These are phyloP conservation scores for Lathyrus tuberosus DNA, from an alignment of 306 rosid genomes.

Conservation along the genomic window DNA sequence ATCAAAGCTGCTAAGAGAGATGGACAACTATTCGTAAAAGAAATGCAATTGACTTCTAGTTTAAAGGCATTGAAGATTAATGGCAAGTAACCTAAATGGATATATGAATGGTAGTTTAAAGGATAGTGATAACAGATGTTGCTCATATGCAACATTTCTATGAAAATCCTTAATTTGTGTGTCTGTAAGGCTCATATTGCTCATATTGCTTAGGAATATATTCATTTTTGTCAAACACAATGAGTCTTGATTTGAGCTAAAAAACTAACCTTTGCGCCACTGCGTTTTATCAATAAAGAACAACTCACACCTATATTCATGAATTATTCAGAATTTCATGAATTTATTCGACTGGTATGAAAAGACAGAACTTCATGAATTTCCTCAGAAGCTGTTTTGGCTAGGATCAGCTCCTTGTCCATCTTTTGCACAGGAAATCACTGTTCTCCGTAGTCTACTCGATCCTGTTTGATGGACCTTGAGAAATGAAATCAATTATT, in stretches of 20 bases:
- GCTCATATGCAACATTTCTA: slow-evolving; percentile 16
- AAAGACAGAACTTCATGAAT: too few relatives aligned
- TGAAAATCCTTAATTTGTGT: slow-evolving; percentile 25
- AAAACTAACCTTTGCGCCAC: not conserved
- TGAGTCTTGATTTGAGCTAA: not conserved
- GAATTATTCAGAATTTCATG: too few relatives aligned
- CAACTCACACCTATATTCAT: not conserved
- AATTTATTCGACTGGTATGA: too few relatives aligned
- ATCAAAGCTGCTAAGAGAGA: slow-evolving; percentile 14
- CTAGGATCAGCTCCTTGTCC: too few relatives aligned
- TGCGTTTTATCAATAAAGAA: not conserved
- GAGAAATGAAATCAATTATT: too few relatives aligned
- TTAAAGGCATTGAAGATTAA: slow-evolving; percentile 30
- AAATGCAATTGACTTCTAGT: slow-evolving; percentile 19
- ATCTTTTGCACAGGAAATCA: too few relatives aligned
- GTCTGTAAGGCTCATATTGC: not conserved
- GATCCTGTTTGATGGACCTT: too few relatives aligned
- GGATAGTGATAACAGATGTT: not conserved
- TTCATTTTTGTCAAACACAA: not conserved
- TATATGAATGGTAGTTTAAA: slow-evolving; percentile 6
- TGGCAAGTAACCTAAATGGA: slow-evolving; percentile 13
- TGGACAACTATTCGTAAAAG: slow-evolving; percentile 13
- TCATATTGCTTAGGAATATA: too few relatives aligned
- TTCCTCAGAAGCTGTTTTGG: too few relatives aligned
- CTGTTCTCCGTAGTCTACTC: too few relatives aligned